These are phyloP conservation scores for Coemansia asiatica DNA, from an alignment of 192 early-diverging fungal genomes.

Conservation along the genomic window DNA sequence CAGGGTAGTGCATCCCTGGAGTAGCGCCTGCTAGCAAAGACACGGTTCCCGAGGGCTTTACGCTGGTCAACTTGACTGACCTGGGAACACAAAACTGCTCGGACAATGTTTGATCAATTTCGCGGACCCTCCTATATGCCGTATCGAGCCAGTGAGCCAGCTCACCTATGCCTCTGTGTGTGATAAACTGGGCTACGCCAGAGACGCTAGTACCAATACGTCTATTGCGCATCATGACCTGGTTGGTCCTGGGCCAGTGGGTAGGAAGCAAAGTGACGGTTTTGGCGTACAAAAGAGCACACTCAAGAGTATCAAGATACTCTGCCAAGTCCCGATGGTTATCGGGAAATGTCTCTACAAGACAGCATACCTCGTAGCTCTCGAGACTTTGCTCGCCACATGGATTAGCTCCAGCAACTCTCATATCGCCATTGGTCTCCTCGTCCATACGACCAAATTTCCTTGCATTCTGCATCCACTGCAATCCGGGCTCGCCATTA, in stretches of 20 bases:
- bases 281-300: conserved; percentile 56
- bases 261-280: conserved; percentile 52
- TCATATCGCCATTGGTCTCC: conserved; percentile 24
- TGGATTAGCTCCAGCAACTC: conserved; percentile 52
- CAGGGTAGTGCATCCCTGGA: conserved; percentile 58
- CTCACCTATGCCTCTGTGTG: conserved; percentile 23
- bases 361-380: conserved; percentile 53
- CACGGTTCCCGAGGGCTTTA: conserved; percentile 56
- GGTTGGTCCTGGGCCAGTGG: conserved; percentile 53
- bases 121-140: conserved; percentile 31
- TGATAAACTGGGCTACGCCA: conserved; percentile 54
- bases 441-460: conserved; percentile 44
- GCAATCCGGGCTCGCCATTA: conserved; percentile 57
- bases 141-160: conserved; percentile 38
- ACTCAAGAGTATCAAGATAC: conserved; percentile 49
- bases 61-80: conserved; percentile 53
- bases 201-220: conserved; percentile 55
- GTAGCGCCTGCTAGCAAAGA: conserved; percentile 56
- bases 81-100: conserved; percentile 44
- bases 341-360: conserved; percentile 52
- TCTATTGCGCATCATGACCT: conserved; percentile 54
- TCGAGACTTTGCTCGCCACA: conserved; percentile 56
- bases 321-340: conserved; percentile 41
- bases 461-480: conserved; percentile 54
- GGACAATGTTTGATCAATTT: conserved; percentile 29